phyloP scores from a whole-genome alignment of 2,329 filamentous ascomycete genomes.

The Magnaporthiopsis incrustans region DNA sequence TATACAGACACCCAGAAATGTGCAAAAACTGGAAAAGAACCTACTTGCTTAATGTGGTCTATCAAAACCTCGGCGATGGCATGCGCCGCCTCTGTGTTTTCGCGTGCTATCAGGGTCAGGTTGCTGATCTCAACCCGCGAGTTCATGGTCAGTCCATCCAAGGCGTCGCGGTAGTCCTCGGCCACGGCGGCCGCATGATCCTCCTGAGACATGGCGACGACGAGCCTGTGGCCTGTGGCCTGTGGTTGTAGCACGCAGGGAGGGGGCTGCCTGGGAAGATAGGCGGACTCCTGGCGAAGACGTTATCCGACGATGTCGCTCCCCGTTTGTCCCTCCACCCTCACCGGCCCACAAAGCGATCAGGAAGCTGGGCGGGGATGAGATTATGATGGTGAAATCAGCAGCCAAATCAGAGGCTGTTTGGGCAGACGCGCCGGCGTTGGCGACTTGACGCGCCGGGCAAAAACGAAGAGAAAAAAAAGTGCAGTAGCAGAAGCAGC shows the following conservation, averaged over 20 bases:
- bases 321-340: neutral
- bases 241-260: neutral
- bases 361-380: constrained; percentile 3
- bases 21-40: constrained; percentile 21
- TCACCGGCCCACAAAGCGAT: neutral
- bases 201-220: constrained; percentile 36
- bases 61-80: constrained; percentile 86
- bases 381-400: constrained; percentile 1
- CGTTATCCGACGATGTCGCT: neutral
- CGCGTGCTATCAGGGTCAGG: constrained; percentile 92
- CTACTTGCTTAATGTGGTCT: constrained; percentile 91
- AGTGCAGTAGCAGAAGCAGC: neutral
- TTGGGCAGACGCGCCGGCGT: neutral
- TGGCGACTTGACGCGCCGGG: constrained; percentile 1
- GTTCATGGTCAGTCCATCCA: constrained; percentile 87
- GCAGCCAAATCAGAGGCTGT: neutral
- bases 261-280: neutral
- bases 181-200: constrained; percentile 72
- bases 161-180: constrained; percentile 85
- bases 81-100: constrained; percentile 92
- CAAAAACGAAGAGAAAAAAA: constrained; percentile 1
- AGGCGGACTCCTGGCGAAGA: neutral
- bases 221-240: neutral
- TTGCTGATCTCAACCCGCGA: constrained; percentile 95
- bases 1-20: neutral